These are phyloP conservation scores for Sabuloglossum arenarium DNA, from an alignment of 495 filamentous ascomycete genomes.

Conservation along the genomic window DNA sequence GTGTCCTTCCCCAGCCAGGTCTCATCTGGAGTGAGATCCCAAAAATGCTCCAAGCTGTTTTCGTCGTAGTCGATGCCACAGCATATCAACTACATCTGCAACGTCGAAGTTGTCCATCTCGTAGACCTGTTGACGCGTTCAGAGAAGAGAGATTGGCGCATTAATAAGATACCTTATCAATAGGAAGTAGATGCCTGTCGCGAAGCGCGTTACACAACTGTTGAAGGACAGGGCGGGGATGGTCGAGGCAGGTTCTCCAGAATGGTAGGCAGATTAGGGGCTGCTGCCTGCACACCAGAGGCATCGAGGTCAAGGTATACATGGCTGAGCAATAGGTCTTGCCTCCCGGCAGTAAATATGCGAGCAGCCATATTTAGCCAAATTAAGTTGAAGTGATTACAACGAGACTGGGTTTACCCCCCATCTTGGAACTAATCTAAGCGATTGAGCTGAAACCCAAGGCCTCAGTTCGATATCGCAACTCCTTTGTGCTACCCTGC, in stretches of 20 bases:
- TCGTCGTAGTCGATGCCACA: background rate
- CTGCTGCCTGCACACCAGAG: background rate
- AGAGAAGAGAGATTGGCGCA: background rate
- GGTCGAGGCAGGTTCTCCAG: background rate
- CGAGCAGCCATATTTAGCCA: background rate
- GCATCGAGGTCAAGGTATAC: background rate
- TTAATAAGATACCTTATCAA: background rate
- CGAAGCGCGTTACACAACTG: background rate
- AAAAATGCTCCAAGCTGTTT: background rate
- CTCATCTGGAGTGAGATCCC: background rate
- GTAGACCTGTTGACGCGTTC: background rate
- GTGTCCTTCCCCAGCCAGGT: background rate
- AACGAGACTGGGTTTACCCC: background rate
- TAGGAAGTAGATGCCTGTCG: background rate
- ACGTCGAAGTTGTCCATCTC: background rate
- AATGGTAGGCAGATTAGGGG: background rate
- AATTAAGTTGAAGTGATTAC: background rate
- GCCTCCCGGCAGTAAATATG: background rate
- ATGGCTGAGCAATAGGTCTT: background rate
- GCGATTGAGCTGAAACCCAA: too few relatives aligned
- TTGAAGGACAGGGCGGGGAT: background rate
- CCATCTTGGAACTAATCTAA: too few relatives aligned
- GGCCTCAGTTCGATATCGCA: background rate
- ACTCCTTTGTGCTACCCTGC: constrained; percentile 1
- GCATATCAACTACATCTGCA: background rate